phyloP scores from a whole-genome alignment of 2,329 filamentous ascomycete genomes.

The Exophiala xenobiotica region DNA sequence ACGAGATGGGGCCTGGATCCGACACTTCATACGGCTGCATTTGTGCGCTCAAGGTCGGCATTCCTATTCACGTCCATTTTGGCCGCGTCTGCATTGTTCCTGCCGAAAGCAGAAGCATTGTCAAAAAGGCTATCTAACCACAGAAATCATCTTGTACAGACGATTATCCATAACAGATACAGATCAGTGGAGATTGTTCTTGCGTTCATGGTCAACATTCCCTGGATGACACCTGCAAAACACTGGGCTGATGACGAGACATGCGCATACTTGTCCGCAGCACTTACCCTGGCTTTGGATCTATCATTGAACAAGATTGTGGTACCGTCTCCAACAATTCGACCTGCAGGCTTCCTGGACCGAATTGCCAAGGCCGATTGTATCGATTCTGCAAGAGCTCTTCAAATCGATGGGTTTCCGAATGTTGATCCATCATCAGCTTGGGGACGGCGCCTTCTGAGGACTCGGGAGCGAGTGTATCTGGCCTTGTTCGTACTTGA shows the following conservation, averaged over 20 bases:
- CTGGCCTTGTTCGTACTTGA: slow-evolving; percentile 71
- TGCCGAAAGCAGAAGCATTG: slow-evolving; percentile 62
- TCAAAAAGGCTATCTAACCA: slow-evolving; percentile 67
- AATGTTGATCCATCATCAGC: slow-evolving; percentile 62
- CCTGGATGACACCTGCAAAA: slow-evolving; percentile 69
- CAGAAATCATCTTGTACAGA: slow-evolving; percentile 60
- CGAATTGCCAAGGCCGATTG: slow-evolving; percentile 65
- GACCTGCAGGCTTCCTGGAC: slow-evolving; percentile 44
- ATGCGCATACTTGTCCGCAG: slow-evolving; percentile 68
- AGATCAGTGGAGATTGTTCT: slow-evolving; percentile 72
- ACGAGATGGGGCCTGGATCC: slow-evolving; percentile 74
- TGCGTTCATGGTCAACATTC: slow-evolving; percentile 73
- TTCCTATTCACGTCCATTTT: slow-evolving; percentile 72
- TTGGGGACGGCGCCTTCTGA: slow-evolving; percentile 60
- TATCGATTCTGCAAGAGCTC: slow-evolving; percentile 64
- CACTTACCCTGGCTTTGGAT: slow-evolving; percentile 67
- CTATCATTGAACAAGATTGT: slow-evolving; percentile 69
- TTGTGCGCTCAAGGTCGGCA: slow-evolving; percentile 65
- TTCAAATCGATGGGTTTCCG: slow-evolving; percentile 67
- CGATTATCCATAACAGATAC: slow-evolving; percentile 61
- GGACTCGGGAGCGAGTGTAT: slow-evolving; percentile 68
- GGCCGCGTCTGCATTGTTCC: slow-evolving; percentile 66
- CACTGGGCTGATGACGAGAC: slow-evolving; percentile 72
- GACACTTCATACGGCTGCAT: slow-evolving; percentile 62
- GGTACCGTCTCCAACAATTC: slow-evolving; percentile 53